Evolutionary conservation across 2,329 filamentous ascomycete species (phyloP).

Genomic region (Capronia americana): DNA sequence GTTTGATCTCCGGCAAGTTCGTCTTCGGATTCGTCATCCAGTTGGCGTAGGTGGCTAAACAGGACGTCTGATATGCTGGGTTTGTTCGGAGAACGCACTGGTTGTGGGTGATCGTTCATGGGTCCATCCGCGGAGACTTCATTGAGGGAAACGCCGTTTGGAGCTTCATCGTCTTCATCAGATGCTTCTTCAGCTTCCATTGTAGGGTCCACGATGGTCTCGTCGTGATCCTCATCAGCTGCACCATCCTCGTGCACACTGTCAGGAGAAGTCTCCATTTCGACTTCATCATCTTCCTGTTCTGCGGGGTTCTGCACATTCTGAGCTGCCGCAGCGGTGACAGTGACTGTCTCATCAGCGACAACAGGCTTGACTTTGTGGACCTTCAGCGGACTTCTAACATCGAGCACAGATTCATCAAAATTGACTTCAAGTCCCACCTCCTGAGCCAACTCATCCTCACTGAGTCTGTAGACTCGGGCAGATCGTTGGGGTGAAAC

Average conservation of each 20-base stretch:
- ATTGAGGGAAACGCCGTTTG: background rate
- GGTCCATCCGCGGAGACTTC: background rate
- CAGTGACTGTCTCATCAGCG: conserved; percentile 24
- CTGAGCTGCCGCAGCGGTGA: background rate
- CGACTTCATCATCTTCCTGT: background rate
- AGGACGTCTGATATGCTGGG: conserved; percentile 27
- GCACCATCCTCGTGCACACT: background rate
- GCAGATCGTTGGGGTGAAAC: conserved; percentile 34
- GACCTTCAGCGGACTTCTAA: conserved; percentile 36
- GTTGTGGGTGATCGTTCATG: background rate
- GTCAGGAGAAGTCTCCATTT: background rate
- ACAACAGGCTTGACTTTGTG: conserved; percentile 32
- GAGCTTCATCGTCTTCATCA: conserved; percentile 11
- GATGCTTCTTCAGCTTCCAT: conserved; percentile 34
- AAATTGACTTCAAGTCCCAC: conserved; percentile 35
- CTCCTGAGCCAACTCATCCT: conserved; percentile 36
- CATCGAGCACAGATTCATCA: conserved; percentile 39
- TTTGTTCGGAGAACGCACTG: conserved; percentile 3
- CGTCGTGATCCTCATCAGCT: conserved; percentile 12
- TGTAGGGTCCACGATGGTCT: conserved; percentile 31
- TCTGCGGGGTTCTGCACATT: conserved; percentile 6
- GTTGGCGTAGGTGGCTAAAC: conserved; percentile 27
- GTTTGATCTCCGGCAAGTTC: conserved; percentile 40
- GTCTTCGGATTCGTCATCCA: conserved; percentile 41
- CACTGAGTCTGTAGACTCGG: conserved; percentile 35